Base-by-base conservation (phyloP, 2,329 filamentous ascomycete genomes). In the Rhynchosporium agropyri region DNA sequence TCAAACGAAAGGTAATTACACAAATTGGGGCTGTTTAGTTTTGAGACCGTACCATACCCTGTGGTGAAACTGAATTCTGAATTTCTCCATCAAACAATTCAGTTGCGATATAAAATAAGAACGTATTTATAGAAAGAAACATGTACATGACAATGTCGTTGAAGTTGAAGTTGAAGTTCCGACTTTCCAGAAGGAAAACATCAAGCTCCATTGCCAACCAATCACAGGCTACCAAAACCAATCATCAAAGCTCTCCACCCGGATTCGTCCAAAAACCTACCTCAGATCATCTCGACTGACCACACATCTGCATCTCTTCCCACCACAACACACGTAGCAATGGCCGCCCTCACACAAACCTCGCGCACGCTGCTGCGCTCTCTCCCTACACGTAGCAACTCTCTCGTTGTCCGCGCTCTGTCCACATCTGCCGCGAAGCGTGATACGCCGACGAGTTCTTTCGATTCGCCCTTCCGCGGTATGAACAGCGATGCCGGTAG, bases 311-410 rank as follows among this genome's bases (percentile, higher is more conserved):
- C 38, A 31, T 29, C 55, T 48, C 40, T 3, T 38, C 29, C 20
- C 46, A 33, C 20, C 46, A 36, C 64, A 65, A 53, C 56, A 62
- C 58, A 65, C 65, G 45, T 75, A 77, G 63, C 76, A 74, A 90
- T 90, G 88, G 86, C 87, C 78, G 81, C 86, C 77, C 84, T 92
- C 78, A 79, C 86, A 75, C 83, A 84, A 76, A 84, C 86, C 76
- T 86, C 89, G 77, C 86, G 86, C 79, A 81, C 85, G 74, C 83
- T 90, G 76, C 81, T 90, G 81, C 89, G 89, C 78, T 77, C 79
- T 66, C 75, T 79, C 68, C 78, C 79, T 72, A 5, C 6, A 5
- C 78, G 76, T 72, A 63, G 64, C 63, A 66, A 75, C 31, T 65
- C 79, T 79, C 72, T 74, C 68, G 67, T 77, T 64, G 77, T 81